Evolutionary conservation across 2,329 filamentous ascomycete genomes (phyloP), one percentile per base, ranked within the genome.

Genomic region (Sporothrix euskadiensis): DNA sequence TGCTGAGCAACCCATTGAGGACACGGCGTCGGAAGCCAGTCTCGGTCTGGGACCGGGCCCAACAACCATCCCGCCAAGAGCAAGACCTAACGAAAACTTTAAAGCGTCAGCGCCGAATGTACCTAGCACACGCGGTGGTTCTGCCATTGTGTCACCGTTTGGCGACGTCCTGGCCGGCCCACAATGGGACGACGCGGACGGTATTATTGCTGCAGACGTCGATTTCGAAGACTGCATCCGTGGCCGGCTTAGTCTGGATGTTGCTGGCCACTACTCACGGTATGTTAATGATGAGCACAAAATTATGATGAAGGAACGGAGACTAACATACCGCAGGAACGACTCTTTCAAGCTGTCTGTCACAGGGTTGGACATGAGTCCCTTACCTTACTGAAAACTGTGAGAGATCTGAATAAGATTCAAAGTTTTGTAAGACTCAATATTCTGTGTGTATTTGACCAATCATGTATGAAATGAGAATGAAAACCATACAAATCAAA

Each of bases 141-240:
- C 93, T 0, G 92, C 89, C 78, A 95, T 98, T 76, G 85, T 97
- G 35, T 90, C 88, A 10, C 94, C 94, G 0, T 85, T 91, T 57
- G 95, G 94, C 0, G 88, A 94, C n/a, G 89, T 95, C 0, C 82
- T 97, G 1, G 89, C 89, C 1, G 94, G 92, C 0, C 94, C 94
- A 0, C 84, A 96, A 74, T 97, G 94, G 94, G 92, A 97, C 74
- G 90, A 94, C 74, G 82, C 91, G 72, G 85, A 88, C 4, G 88
- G 89, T 0, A 80, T 97, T 41, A 82, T 94, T 70, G 88, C 88
- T 47, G 86, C 88, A 0, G 92, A 96, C 76, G 90, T 94, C 3
- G 94, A 98, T 79, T 91, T 98, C 78, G 92, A 97, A 66, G 94
- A 97, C 77, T 97, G 94, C 78, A 88, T 94, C 76, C 86, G 93